Evolutionary conservation across 2,329 filamentous ascomycete genomes (phyloP).

Genomic region (Furcasterigmium furcatum): DNA sequence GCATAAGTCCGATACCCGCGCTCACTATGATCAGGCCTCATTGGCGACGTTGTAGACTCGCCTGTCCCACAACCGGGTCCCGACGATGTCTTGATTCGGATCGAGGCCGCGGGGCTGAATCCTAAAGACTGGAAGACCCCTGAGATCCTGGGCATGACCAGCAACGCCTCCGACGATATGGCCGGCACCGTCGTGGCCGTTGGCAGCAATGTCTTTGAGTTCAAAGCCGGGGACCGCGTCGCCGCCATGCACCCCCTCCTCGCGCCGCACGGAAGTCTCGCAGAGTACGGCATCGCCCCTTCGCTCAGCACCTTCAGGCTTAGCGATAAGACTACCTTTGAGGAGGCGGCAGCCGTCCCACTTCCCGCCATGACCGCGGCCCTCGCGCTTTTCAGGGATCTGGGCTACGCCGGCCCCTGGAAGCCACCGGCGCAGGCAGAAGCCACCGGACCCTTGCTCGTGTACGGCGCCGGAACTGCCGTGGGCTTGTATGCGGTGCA

Average conservation of each 20-base stretch:
- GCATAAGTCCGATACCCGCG: too few species aligned
- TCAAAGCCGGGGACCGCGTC: slow-evolving; percentile 37
- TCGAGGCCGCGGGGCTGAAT: slow-evolving; percentile 14
- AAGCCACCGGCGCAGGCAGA: slow-evolving; percentile 14
- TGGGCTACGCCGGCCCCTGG: slow-evolving; percentile 47
- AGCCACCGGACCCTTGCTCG: slow-evolving; percentile 19
- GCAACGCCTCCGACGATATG: slow-evolving; percentile 17
- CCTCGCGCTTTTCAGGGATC: slow-evolving; percentile 42
- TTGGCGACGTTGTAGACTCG: slow-evolving; percentile 7
- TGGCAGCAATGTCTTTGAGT: slow-evolving; percentile 13
- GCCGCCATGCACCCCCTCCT: slow-evolving; percentile 49
- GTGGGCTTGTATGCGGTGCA: slow-evolving; percentile 56
- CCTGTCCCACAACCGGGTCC: slow-evolving; percentile 10
- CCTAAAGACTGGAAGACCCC: slow-evolving; percentile 23
- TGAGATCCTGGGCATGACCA: neutral
- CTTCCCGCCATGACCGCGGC: slow-evolving; percentile 52
- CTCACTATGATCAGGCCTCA: too few species aligned
- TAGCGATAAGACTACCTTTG: slow-evolving; percentile 42
- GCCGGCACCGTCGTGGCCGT: slow-evolving; percentile 15
- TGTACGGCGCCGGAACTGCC: slow-evolving; percentile 47
- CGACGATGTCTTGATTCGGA: slow-evolving; percentile 15
- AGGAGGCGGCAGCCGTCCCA: slow-evolving; percentile 55
- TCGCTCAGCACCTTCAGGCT: slow-evolving; percentile 55
- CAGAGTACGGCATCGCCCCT: slow-evolving; percentile 57
- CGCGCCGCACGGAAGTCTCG: slow-evolving; percentile 48